Evolutionary conservation across 202 grass and related monocot species (phyloP), one percentile per base, ranked within the genome.

Genomic region (Panicum hallii): DNA sequence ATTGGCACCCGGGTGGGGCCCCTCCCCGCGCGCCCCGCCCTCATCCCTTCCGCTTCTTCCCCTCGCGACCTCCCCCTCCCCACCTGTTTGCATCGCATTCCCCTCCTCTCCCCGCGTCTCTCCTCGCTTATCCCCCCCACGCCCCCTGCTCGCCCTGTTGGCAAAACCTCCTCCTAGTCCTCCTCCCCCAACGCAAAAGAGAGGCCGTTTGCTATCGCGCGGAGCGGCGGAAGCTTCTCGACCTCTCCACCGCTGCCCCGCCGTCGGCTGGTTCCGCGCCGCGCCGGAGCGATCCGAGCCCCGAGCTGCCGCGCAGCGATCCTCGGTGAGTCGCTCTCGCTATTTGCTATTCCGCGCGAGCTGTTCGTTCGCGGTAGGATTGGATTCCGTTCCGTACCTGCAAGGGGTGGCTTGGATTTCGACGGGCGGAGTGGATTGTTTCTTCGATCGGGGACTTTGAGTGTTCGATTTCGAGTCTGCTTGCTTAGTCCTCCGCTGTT

Each of bases 241-340:
- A 23, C 4, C 19, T 28, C 32, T 58, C 19, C 7, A 34, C 10
- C 6, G 46, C 40, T 4, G 30, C 9, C 41, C 53, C 50, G 32
- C 87, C 49, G 69, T 70, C 30, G 4, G 46, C 46, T 6, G 20
- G 66, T 11, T 34, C 78, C 30, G 64, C 54, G 47, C 45, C 22
- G 60, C 41, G 50, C 49, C 0, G 36, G 38, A 69, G 54, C 63
- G 79, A 78, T 69, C 62, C 23, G 54, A 44, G 74, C 50, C 26
- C 62, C 49, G 69, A 6, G 61, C 40, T 53, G 42, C 56, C 65
- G 72, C 50, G 61, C 49, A 9, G 62, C 69, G 76, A 23, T 75
- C 54, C 11, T 63, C 70, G 89, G 89, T 90, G 81, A 90, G 83
- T 77, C 55, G 56, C 34, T 67, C 36, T 38, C 15, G 67, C 79